Evolutionary conservation across 2,329 filamentous ascomycete genomes (phyloP), one percentile per base, ranked within the genome.

Genomic region (Ilyonectria sp.): DNA sequence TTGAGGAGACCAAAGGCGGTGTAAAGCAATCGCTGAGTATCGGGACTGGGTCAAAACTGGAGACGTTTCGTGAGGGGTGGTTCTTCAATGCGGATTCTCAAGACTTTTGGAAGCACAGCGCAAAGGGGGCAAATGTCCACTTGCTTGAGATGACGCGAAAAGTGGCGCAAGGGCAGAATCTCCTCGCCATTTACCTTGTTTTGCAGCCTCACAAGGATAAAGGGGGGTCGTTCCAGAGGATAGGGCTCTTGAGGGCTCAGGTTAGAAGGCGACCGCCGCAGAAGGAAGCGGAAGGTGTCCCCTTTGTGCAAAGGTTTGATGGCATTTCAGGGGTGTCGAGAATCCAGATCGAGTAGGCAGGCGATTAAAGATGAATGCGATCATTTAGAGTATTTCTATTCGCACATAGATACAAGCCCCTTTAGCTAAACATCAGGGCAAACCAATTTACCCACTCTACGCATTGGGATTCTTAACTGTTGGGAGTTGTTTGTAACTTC

Each of bases 141-240:
- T n/a, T 68, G 10, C 33, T 68, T 4, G 59, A 68, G 49, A 65
- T 68, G 66, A 50, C 50, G 13, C 53, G 54, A n/a, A 63, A 63
- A 11, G 56, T 19, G 11, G 37, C 37, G 11, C 47, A 58, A 13
- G 58, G 58, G 3, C 23, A 50, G 4, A 57, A 55, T 35, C 33
- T 47, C 1, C 50, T 59, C 1, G 66, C 53, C 1, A 47, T 66
- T 31, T 69, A 54, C 15, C 35, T 69, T 6, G 58, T 60, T 21
- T 37, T 69, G n/a, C 62, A 63, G 9, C 57, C 44, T 26, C 37
- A 33, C 21, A 50, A 29, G 26, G 35, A 40, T 17, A 53, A 33
- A 2, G 37, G 43, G 33, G 40, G 10, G 1, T 35, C 33, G 6
- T 62, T 53, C n/a, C 37, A 58, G 31, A 56, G 66, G 10, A 52